These are phyloP conservation scores for Fonsecaea multimorphosa DNA, from an alignment of 2,329 filamentous ascomycete genomes.

Conservation along the genomic window DNA sequence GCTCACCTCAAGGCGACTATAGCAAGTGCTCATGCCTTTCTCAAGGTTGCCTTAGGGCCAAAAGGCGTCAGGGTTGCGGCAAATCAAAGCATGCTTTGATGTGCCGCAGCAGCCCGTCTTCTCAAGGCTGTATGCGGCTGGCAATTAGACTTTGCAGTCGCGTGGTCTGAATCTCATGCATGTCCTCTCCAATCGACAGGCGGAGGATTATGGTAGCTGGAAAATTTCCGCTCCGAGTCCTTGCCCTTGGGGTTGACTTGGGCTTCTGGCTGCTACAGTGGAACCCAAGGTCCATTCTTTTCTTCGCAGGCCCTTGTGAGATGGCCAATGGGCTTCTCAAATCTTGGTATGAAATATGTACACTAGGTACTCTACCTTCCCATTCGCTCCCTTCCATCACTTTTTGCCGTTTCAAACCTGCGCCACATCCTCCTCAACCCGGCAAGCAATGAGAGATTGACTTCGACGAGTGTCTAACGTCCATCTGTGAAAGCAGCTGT, in stretches of 20 bases:
- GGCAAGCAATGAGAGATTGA: neutral
- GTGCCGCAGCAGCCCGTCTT: neutral
- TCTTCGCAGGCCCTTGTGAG: neutral
- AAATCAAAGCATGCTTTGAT: neutral
- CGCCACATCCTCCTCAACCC: neutral
- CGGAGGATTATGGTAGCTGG: neutral
- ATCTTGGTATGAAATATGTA: neutral
- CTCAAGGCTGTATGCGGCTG: neutral
- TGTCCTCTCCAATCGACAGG: neutral
- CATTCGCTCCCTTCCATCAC: neutral
- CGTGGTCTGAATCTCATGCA: neutral
- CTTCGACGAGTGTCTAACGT: neutral
- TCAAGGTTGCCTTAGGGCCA: neutral
- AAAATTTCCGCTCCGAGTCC: neutral
- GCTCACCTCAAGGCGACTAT: neutral
- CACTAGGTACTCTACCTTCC: neutral
- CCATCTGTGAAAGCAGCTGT: neutral
- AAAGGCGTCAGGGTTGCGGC: neutral
- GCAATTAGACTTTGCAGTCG: neutral
- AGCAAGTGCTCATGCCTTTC: neutral
- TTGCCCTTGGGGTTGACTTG: neutral
- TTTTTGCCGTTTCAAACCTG: conserved; percentile 7
- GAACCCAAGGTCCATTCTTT: neutral
- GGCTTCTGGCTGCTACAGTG: neutral
- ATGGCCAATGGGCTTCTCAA: conserved; percentile 1